Evolutionary conservation across 2,329 filamentous ascomycete species (phyloP).

Genomic region (Aspergillus pseudoglaucus): DNA sequence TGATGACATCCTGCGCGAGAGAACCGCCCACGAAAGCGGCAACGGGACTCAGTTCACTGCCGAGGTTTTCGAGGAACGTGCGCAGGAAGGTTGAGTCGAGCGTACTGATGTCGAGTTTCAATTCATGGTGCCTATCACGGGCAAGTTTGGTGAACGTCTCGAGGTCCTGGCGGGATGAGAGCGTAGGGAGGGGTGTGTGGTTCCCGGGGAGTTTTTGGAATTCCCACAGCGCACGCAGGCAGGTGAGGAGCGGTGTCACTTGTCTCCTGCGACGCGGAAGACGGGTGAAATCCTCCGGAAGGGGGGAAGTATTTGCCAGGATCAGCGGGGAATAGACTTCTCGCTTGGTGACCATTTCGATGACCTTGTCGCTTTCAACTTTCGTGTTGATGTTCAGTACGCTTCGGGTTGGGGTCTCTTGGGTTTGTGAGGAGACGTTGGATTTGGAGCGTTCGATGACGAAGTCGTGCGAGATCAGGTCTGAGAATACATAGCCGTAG

Average conservation of each 20-base stretch:
- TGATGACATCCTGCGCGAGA: conserved; percentile 94
- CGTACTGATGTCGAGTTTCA: conserved; percentile 62
- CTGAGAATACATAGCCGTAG: conserved; percentile 92
- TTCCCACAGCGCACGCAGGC: conserved; percentile 83
- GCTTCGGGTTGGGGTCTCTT: conserved; percentile 71
- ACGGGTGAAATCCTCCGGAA: conserved; percentile 65
- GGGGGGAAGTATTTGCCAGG: conserved; percentile 70
- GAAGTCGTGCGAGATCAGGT: conserved; percentile 85
- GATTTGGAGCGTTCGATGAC: conserved; percentile 77
- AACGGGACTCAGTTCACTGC: conserved; percentile 76
- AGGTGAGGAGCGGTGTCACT: conserved; percentile 79
- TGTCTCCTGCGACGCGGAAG: conserved; percentile 61
- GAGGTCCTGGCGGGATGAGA: conserved; percentile 58
- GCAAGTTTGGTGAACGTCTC: conserved; percentile 70
- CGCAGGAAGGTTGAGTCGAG: conserved; percentile 67
- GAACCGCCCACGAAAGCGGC: conserved; percentile 84
- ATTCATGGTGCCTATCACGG: conserved; percentile 68
- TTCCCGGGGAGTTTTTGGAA: conserved; percentile 59
- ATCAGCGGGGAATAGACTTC: conserved; percentile 85
- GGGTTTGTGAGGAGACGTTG: conserved; percentile 59
- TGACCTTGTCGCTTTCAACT: conserved; percentile 62
- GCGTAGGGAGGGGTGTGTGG: conserved; percentile 44
- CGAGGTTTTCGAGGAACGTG: conserved; percentile 79
- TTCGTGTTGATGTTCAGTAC: conserved; percentile 66
- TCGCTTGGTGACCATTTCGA: conserved; percentile 84